These are phyloP conservation scores for Sophora flavescens DNA, from an alignment of 306 rosid genomes.

Conservation along the genomic window DNA sequence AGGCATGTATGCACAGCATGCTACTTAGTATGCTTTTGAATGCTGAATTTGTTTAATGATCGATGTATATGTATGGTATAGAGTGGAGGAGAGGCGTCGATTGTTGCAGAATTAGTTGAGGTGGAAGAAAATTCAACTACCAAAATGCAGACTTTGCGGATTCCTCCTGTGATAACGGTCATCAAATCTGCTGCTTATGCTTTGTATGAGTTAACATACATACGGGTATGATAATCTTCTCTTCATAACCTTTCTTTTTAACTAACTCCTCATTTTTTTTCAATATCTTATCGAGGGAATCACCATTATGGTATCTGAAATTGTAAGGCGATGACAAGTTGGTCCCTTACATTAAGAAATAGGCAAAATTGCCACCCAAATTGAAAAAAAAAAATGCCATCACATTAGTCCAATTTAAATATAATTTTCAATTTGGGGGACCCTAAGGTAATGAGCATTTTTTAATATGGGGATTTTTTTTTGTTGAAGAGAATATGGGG, in stretches of 20 bases:
- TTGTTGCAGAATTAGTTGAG: conserved; percentile 90
- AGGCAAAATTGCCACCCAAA: no score
- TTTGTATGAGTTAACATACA: conserved; percentile 72
- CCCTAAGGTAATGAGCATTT: no score
- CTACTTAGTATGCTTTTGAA: background rate
- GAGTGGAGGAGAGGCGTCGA: conserved; percentile 93
- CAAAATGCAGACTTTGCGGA: conserved; percentile 81
- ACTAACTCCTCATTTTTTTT: no score
- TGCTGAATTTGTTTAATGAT: background rate
- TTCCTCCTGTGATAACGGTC: conserved; percentile 74
- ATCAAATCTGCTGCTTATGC: conserved; percentile 88
- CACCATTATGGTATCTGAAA: no score
- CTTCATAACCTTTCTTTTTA: background rate
- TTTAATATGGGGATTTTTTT: no score
- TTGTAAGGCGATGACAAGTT: no score
- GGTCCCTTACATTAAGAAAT: no score
- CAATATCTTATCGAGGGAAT: no score
- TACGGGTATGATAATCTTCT: conserved; percentile 58
- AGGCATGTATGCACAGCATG: background rate
- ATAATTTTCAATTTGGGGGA: no score
- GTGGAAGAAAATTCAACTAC: conserved; percentile 84
- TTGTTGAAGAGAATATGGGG: no score
- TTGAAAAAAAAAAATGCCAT: no score
- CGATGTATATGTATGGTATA: conserved; percentile 18
- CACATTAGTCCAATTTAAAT: no score